Evolutionary conservation across 345 rosid genomes (phyloP).

Genomic region (Sonneratia caseolaris): DNA sequence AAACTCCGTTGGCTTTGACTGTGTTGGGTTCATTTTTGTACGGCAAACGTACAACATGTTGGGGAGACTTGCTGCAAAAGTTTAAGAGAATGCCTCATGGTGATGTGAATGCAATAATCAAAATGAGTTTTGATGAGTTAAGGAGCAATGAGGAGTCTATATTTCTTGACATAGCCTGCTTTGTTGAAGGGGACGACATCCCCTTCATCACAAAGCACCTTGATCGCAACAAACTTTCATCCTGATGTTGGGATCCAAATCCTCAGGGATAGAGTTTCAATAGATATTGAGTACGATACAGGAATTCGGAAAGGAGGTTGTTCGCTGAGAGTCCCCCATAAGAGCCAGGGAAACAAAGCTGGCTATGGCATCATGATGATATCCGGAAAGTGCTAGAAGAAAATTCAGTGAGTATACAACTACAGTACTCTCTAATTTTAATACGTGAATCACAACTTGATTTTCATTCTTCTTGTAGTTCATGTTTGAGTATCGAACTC

Average conservation of each 20-base stretch:
- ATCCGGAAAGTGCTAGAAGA: not conserved
- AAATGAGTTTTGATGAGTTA: slow-evolving; percentile 11
- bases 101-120: not conserved
- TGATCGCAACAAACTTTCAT: not conserved
- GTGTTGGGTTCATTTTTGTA: slow-evolving; percentile 8
- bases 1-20: slow-evolving; percentile 10
- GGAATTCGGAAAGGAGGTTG: slow-evolving; percentile 26
- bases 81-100: not conserved
- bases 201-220: not conserved
- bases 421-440: not conserved
- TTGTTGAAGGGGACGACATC: slow-evolving; percentile 2
- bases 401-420: slow-evolving; percentile 1
- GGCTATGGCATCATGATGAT: slow-evolving; percentile 5
- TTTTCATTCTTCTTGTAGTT: too few species aligned
- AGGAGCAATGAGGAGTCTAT: slow-evolving; percentile 2
- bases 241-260: slow-evolving; percentile 4
- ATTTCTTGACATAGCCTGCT: slow-evolving; percentile 15
- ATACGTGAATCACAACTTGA: not conserved
- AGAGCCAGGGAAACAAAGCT: slow-evolving; percentile 12
- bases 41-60: not conserved
- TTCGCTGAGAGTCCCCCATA: slow-evolving; percentile 12
- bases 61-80: slow-evolving; percentile 1
- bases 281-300: slow-evolving; percentile 11
- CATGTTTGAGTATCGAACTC: not conserved
- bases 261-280: slow-evolving; percentile 8